Evolutionary conservation across 78 protist species (phyloP), one percentile per base, ranked within the genome.

Genomic region (Dictyostelium discoideum): DNA sequence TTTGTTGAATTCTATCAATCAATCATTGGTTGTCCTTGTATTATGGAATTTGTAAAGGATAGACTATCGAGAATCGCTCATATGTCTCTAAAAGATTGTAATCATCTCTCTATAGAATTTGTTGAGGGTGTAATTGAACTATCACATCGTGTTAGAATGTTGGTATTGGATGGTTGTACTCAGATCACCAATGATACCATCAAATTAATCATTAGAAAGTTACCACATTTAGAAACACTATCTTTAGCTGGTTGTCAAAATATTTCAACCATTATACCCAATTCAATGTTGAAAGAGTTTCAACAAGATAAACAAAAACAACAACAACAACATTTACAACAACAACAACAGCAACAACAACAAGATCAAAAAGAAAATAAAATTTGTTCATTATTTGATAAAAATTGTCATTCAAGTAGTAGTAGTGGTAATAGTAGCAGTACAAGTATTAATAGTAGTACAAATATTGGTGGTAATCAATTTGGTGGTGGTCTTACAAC

Each of bases 1-100:
- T 90, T 90, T 48, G 95, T 90, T 24, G 95, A 90, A 46, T 90
- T 90, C 32, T 90, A 90, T 48, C 95, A 90, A 82, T 67, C 95
- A 4, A 86, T 86, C 16, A 90, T 90, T 72, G 87, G 89, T 14
- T 90, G 95, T 72, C 95, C 95, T 2, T 82, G 83, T 9, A 82
- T 90, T n/a, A 29, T 90, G 48, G 95, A 90, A 10, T 90, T 90
- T 73, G 84, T 82, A 18, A 80, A 90, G 26, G 95, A 90, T 54
- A 18, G 95, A 18, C 20, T 90, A 37, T 69, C 77, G 16, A 57
- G 95, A 69, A 82, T 90, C 5, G 95, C 88, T 32, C 95, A 90
- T 39, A 90, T 90, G 95, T 82, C 88, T 1, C 50, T 90, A 37
- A 90, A 90, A 81, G 81, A 90, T 57, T 90, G 95, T 29, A 24